Evolutionary conservation across 1,284 basidiomycete genomes (phyloP), one percentile per base, ranked within the genome.

Genomic region (Mycosarcoma maydis): DNA sequence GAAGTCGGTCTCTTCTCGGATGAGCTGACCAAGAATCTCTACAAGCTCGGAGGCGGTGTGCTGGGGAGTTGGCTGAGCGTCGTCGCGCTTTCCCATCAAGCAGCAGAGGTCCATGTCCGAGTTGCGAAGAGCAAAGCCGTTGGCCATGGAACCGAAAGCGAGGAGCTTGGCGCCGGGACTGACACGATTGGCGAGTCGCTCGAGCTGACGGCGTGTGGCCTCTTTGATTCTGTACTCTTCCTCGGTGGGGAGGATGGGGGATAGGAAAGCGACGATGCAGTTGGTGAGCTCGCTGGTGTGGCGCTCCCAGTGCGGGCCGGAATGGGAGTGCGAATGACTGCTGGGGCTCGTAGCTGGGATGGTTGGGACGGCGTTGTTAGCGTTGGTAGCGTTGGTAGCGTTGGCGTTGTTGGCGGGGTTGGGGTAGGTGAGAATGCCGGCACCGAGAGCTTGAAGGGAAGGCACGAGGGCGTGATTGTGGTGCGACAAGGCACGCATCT

Each of bases 101-200:
- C 94, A 97, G 81, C 95, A 97, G 38, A 98, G 85, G 83, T 98
- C 95, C 95, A 98, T 98, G 83, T 98, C 95, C 64, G 92, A 97
- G 84, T 97, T 95, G 72, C 92, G 87, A 77, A 97, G 87, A 77
- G 92, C 94, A 84, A 93, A 95, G 78, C 90, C 93, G 83, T 92
- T 97, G 44, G 90, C 94, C 72, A 92, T 96, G 52, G 78, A 80
- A 23, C 95, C 95, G 82, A 98, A 98, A 45, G 92, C 93, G 73
- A 96, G 84, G 75, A 98, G 85, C 66, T 92, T 89, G 72, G 92
- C 92, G 72, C 92, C 88, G 37, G 93, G 94, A 83, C 94, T 92
- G 83, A 98, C 92, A 53, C 91, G 92, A 82, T 91, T 88, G 82
- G 96, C 95, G 82, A 98, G 88, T 70, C 91, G 88, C 85, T 98